These are phyloP conservation scores for Malassezia vespertilionis DNA, from an alignment of 1,284 basidiomycete genomes.

Conservation along the genomic window DNA sequence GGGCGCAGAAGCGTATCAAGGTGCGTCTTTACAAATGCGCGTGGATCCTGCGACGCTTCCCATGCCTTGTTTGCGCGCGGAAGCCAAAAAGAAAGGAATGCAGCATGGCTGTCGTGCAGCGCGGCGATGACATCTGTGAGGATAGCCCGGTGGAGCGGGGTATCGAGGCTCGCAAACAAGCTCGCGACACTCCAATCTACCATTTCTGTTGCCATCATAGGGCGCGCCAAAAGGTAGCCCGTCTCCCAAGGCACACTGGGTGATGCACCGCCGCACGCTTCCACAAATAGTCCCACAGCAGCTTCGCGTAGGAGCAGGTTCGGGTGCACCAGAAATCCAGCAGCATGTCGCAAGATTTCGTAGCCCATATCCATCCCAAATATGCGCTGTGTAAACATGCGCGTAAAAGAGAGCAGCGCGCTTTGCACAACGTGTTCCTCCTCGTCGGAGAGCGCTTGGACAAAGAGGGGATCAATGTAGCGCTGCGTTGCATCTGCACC, in stretches of 20 bases:
- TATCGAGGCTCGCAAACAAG: conserved; percentile 63
- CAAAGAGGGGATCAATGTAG: conserved; percentile 83
- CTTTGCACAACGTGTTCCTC: conserved; percentile 86
- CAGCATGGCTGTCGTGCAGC: neutral
- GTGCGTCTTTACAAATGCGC: neutral
- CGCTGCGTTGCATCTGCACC: conserved; percentile 51
- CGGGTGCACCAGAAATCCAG: conserved; percentile 87
- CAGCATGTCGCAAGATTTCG: conserved; percentile 75
- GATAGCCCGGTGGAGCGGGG: conserved; percentile 60
- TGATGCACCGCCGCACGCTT: conserved; percentile 62
- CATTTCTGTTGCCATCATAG: conserved; percentile 77
- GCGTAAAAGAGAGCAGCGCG: conserved; percentile 72
- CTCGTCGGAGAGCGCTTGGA: conserved; percentile 70
- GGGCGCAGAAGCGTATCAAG: conserved; percentile 6
- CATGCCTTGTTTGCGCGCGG: neutral
- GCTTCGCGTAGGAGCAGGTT: conserved; percentile 97
- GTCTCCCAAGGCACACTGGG: conserved; percentile 80
- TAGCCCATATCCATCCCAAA: conserved; percentile 85
- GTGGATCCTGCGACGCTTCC: neutral
- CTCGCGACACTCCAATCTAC: conserved; percentile 62
- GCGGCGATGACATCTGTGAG: conserved; percentile 64
- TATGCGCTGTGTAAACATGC: conserved; percentile 70
- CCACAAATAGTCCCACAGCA: conserved; percentile 72
- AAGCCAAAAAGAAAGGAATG: conserved; percentile 1
- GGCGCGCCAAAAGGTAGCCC: conserved; percentile 76